A percentile compares a stretch with the other conserved stretches of the same genome.
phyloP scores from a whole-genome alignment of 2,329 filamentous ascomycete species.

The Arthrobotrys sinensis region DNA sequence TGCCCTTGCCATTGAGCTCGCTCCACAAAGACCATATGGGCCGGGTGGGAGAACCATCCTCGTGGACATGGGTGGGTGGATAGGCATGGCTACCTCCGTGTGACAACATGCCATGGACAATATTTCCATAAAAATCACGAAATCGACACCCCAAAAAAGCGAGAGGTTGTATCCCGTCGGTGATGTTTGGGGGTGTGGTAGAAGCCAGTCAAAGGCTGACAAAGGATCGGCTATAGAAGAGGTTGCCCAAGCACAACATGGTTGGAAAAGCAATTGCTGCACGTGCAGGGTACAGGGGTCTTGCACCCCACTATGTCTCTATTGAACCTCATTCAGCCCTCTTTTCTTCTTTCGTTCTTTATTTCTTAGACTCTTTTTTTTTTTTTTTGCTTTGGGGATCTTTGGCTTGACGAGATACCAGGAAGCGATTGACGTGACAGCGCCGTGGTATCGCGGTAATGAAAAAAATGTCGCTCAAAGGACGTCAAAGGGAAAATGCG shows the following conservation, averaged over 20 bases:
- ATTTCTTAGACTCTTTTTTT: background rate
- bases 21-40: constrained; percentile 18
- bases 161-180: constrained; percentile 46
- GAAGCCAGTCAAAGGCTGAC: constrained; percentile 23
- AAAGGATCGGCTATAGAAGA: constrained; percentile 40
- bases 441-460: constrained; percentile 50
- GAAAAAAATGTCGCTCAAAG: constrained; percentile 42
- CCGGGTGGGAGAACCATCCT: constrained; percentile 25
- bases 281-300: constrained; percentile 51
- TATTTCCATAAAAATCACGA: constrained; percentile 30
- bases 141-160: constrained; percentile 27
- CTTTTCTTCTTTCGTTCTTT: constrained; percentile 29
- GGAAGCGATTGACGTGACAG: constrained; percentile 34
- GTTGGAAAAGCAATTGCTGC: constrained; percentile 51
- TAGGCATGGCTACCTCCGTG: constrained; percentile 28
- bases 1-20: constrained; percentile 31
- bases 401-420: background rate
- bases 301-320: constrained; percentile 22
- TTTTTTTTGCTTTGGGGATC: background rate
- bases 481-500: constrained; percentile 31
- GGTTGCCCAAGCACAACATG: constrained; percentile 42
- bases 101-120: constrained; percentile 13
- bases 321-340: constrained; percentile 36
- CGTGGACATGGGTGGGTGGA: constrained; percentile 37
- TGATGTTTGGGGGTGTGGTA: constrained; percentile 22